Evolutionary conservation across 1,284 basidiomycete genomes (phyloP).

Genomic region (Volvariella surrecta): DNA sequence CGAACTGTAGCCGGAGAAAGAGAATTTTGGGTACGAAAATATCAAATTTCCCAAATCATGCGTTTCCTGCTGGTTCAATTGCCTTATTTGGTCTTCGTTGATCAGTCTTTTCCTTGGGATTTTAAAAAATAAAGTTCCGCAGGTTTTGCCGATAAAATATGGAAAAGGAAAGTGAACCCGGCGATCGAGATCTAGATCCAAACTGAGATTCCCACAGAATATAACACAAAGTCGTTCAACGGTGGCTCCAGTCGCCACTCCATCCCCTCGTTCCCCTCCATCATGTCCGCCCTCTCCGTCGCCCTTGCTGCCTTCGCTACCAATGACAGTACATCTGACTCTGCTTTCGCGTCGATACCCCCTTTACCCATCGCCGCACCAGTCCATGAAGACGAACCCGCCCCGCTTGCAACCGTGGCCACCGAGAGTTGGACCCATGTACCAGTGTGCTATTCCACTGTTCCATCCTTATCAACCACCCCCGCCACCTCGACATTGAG

Average conservation of each 20-base stretch:
- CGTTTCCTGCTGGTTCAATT: too few relatives aligned
- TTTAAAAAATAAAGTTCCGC: constrained; percentile 5
- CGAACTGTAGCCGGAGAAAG: too few relatives aligned
- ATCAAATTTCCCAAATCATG: too few relatives aligned
- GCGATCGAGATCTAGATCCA: constrained; percentile 13
- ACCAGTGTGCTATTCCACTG: constrained; percentile 3
- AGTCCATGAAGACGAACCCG: constrained; percentile 10
- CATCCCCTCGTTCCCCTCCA: neutral
- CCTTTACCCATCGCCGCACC: constrained; percentile 4
- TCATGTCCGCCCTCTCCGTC: constrained; percentile 18
- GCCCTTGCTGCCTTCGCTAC: constrained; percentile 12
- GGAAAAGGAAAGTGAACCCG: constrained; percentile 1
- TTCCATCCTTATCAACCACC: constrained; percentile 2
- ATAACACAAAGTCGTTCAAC: constrained; percentile 3
- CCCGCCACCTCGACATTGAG: constrained; percentile 9
- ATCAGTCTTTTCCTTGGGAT: neutral
- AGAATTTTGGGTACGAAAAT: too few relatives aligned
- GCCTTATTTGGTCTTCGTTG: neutral
- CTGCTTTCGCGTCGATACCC: neutral
- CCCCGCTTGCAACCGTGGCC: constrained; percentile 12
- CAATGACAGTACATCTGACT: constrained; percentile 2
- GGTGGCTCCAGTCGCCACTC: too few relatives aligned
- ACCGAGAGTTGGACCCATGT: constrained; percentile 1
- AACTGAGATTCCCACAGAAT: constrained; percentile 11
- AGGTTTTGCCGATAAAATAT: constrained; percentile 13